A percentile compares a stretch with the other conserved stretches of the same genome.
These are phyloP conservation scores for Ulvella scutata DNA, from an alignment of 139 green algal species.

Conservation along the genomic window DNA sequence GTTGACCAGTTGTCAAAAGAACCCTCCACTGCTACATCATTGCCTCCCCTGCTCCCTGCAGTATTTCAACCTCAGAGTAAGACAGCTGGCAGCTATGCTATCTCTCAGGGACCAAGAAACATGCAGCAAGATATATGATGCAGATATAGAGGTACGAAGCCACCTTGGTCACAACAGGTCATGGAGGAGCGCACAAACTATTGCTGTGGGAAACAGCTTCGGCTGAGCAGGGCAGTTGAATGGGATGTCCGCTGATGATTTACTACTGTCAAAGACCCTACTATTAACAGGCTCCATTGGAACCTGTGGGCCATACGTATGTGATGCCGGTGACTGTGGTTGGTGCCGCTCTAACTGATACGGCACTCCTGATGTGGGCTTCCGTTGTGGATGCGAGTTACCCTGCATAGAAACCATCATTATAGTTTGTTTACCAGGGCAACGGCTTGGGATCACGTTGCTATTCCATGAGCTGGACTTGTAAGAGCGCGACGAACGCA, in stretches of 20 bases:
- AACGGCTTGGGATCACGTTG: no score
- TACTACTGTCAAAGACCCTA: background rate
- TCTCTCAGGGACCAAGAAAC: background rate
- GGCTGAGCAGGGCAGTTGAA: slow-evolving; percentile 53
- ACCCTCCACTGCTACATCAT: slow-evolving; percentile 79
- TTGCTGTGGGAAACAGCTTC: slow-evolving; percentile 70
- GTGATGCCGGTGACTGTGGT: slow-evolving; percentile 39
- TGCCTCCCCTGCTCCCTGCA: slow-evolving; percentile 73
- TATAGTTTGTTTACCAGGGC: background rate
- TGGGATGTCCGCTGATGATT: slow-evolving; percentile 41
- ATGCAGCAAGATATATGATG: background rate
- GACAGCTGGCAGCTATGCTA: background rate
- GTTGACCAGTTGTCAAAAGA: slow-evolving; percentile 94
- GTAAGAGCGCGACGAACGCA: no score
- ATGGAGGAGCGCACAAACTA: slow-evolving; percentile 52
- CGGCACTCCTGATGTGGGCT: slow-evolving; percentile 5
- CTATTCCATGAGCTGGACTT: no score
- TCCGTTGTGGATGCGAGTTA: slow-evolving; percentile 26
- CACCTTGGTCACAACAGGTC: background rate
- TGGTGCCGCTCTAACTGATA: slow-evolving; percentile 4
- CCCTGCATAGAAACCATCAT: slow-evolving; percentile 20
- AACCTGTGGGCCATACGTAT: slow-evolving; percentile 69
- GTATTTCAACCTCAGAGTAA: background rate
- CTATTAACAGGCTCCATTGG: slow-evolving; percentile 33
- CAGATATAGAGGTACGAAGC: background rate